Evolutionary conservation across 2,329 filamentous ascomycete species (phyloP).

Genomic region (Blastomyces emzantsi): DNA sequence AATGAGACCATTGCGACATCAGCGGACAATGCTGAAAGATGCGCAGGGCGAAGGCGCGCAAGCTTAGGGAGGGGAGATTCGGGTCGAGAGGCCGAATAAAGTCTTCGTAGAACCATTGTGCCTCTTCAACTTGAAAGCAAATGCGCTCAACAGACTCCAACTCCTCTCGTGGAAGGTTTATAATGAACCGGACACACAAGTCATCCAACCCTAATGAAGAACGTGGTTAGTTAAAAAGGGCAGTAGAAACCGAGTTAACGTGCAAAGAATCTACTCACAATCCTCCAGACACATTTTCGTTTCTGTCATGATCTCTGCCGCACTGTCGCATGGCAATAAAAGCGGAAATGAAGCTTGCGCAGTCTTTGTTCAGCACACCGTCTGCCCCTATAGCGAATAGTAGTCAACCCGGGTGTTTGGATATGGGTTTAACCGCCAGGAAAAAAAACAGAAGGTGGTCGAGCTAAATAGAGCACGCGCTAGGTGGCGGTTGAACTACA

Average conservation of each 20-base stretch:
- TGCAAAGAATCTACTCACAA: conserved; percentile 47
- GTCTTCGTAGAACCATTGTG: conserved; percentile 99
- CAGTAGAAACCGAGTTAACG: not conserved
- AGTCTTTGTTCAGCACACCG: not conserved
- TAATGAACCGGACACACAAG: conserved; percentile 93
- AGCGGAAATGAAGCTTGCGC: not conserved
- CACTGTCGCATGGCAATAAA: conserved; percentile 52
- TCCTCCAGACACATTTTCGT: conserved; percentile 81
- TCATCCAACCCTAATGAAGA: conserved; percentile 73
- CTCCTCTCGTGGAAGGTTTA: conserved; percentile 90
- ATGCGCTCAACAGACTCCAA: conserved; percentile 83
- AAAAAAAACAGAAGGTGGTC: not conserved
- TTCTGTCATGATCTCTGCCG: conserved; percentile 58
- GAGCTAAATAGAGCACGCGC: not conserved
- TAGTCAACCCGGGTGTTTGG: too few relatives aligned
- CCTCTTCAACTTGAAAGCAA: conserved; percentile 98
- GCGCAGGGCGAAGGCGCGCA: conserved; percentile 75
- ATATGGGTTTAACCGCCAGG: not conserved
- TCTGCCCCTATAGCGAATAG: not conserved
- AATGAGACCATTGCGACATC: conserved; percentile 67
- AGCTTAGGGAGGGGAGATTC: conserved; percentile 70
- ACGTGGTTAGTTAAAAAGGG: not conserved
- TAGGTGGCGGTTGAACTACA: too few relatives aligned
- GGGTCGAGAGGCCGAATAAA: conserved; percentile 90
- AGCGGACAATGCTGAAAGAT: conserved; percentile 94